Conservation (phyloP, 1,139 yeast genomes). For the Geotrichum europaeum region DNA sequence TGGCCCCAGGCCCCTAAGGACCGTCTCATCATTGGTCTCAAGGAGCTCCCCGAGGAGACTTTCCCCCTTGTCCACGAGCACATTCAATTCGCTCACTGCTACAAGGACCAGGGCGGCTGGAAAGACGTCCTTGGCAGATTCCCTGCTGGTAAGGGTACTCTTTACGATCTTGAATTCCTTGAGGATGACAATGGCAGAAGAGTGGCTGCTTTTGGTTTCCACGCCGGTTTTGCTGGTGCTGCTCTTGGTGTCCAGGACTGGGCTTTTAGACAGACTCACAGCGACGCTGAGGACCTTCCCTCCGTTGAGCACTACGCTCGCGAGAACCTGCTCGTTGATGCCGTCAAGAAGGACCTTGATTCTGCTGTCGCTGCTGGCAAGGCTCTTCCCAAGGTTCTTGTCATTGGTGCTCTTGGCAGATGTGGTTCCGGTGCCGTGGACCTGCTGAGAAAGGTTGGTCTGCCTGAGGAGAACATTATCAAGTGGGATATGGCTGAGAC, state of each 20-base stretch:
- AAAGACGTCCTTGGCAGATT: conserved; percentile 79
- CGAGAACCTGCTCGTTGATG: conserved; percentile 65
- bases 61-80: conserved; percentile 95
- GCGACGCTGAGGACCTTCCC: conserved; percentile 52
- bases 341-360: conserved; percentile 57
- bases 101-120: conserved; percentile 97
- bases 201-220: conserved; percentile 97
- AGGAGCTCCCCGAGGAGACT: conserved; percentile 90
- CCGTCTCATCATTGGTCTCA: conserved; percentile 84
- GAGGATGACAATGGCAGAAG: conserved; percentile 94
- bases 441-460: conserved; percentile 72
- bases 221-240: conserved; percentile 99
- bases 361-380: conserved; percentile 60
- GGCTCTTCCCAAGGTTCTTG: conserved; percentile 67
- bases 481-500: conserved; percentile 99
- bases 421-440: conserved; percentile 98
- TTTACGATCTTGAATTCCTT: conserved; percentile 90
- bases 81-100: conserved; percentile 97
- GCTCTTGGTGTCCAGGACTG: conserved; percentile 92
- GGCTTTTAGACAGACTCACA: conserved; percentile 80
- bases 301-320: conserved; percentile 78
- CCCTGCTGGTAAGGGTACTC: conserved; percentile 82
- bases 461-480: conserved; percentile 74
- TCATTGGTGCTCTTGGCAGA: conserved; percentile 97
- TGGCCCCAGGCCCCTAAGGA: conserved; percentile 90